Evolutionary conservation across 2,329 filamentous ascomycete species (phyloP), one percentile per base, ranked within the genome.

Genomic region (Claviceps capensis): DNA sequence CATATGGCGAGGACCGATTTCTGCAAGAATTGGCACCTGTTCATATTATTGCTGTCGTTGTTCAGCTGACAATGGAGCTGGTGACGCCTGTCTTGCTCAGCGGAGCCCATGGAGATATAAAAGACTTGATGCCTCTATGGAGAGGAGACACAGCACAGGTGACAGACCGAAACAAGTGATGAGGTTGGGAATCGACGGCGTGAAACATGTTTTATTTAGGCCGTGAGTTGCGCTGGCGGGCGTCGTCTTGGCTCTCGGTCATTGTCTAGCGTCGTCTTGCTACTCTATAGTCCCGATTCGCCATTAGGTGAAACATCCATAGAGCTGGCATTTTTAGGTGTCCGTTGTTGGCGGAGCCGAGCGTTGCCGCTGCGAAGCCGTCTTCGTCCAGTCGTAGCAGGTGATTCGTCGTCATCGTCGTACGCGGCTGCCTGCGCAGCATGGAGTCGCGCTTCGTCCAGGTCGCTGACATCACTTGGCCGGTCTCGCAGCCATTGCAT

Each of bases 401-500:
- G 72, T 51, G 63, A 69, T 52, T 74, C 78, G 16, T 81, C 78
- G 17, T 79, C 76, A n/a, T 83, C 78, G 17, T 83, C 78, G 23
- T 71, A 74, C 46, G 81, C 77, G 2, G 69, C 71, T 56, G 79
- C 72, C 47, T 77, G 71, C 53, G 73, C 72, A 23, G 71, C 74
- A 58, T 73, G 79, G 7, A 69, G 66, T 11, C 74, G 70, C n/a
- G 78, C 75, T 69, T 98, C 93, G 63, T 98, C 89, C 48, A 97
- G 74, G 60, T 95, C 86, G 44, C 76, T 82, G 52, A 95, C 75
- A 62, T 95, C 81, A 14, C 75, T 74, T 0, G 93, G 93, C 64
- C 89, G 85, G 68, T 85, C 83, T 59, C 93, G 82, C 60, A 98
- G 72, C 93, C 93, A 98, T 65, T 90, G 89, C 93, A 98, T 98